Conservation (phyloP, 441 rosid genomes). For the Corymbia calophylla region DNA sequence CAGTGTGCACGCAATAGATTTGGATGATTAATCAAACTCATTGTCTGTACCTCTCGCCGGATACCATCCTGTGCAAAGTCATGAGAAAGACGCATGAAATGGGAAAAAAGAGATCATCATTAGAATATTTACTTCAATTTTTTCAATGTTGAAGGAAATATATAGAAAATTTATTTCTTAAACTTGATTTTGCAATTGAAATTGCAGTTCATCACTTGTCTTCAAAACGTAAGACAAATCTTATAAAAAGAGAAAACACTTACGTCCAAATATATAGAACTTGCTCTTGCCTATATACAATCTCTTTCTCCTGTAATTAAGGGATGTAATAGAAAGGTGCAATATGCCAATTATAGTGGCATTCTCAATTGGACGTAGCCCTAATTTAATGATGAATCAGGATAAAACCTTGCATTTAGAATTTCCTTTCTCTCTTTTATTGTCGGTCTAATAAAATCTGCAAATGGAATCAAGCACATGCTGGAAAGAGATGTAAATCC, state of each 20-base stretch:
- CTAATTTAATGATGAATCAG: too few relatives aligned
- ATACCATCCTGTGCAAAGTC: slow-evolving; percentile 69
- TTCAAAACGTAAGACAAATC: background rate
- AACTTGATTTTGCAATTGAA: background rate
- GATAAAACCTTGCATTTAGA: too few relatives aligned
- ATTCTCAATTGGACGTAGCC: too few relatives aligned
- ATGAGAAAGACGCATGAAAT: background rate
- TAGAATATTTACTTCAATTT: background rate
- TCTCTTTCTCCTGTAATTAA: too few relatives aligned
- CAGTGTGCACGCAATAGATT: slow-evolving; percentile 91
- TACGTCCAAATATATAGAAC: too few relatives aligned
- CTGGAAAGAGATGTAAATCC: background rate
- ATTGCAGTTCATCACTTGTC: background rate
- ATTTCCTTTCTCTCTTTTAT: too few relatives aligned
- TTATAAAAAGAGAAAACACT: background rate
- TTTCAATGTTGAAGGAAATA: background rate
- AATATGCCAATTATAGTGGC: too few relatives aligned
- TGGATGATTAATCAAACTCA: slow-evolving; percentile 88
- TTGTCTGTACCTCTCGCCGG: slow-evolving; percentile 90
- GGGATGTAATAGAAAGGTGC: too few relatives aligned
- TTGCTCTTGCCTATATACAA: too few relatives aligned
- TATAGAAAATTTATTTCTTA: background rate
- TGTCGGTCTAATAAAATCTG: background rate
- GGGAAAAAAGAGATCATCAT: background rate
- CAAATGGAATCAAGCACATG: background rate